Evolutionary conservation across 2,329 filamentous ascomycete species (phyloP).

Genomic region (Pestalotiopsis sp.): DNA sequence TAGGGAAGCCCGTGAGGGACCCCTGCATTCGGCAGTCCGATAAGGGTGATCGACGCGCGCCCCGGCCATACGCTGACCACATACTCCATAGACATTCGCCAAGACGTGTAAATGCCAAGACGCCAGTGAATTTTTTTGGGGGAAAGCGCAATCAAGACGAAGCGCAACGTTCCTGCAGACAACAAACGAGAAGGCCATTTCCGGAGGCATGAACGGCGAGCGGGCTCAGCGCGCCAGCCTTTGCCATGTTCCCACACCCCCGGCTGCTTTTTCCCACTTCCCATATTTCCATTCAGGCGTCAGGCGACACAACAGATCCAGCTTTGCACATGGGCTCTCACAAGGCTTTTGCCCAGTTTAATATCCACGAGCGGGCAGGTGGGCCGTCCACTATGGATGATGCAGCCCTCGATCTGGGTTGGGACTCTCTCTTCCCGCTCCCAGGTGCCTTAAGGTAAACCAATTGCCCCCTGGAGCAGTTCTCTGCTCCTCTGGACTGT

Average conservation of each 20-base stretch:
- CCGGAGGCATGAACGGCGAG: neutral
- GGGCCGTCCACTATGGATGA: neutral
- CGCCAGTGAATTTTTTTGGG: neutral
- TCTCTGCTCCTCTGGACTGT: neutral
- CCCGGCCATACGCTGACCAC: neutral
- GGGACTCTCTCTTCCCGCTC: neutral
- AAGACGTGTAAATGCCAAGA: neutral
- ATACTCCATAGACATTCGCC: neutral
- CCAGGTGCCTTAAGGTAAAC: conserved; percentile 8
- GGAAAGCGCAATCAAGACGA: conserved; percentile 6
- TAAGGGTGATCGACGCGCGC: conserved; percentile 9
- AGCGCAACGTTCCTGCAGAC: conserved; percentile 11
- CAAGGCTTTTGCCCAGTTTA: neutral
- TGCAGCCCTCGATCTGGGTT: neutral
- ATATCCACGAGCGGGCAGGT: conserved; percentile 5
- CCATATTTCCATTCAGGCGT: neutral
- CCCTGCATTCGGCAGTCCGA: conserved; percentile 14
- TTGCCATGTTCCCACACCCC: neutral
- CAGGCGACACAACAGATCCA: neutral
- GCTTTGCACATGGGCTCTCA: conserved; percentile 8
- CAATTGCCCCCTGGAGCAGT: neutral
- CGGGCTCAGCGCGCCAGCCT: neutral
- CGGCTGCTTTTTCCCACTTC: neutral
- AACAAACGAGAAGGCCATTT: neutral
- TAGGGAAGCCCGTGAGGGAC: conserved; percentile 6